Percentiles rank a stretch among this genome's conserved stretches.
phyloP scores from a whole-genome alignment of 345 rosid species.

The Microthlaspi erraticum region DNA sequence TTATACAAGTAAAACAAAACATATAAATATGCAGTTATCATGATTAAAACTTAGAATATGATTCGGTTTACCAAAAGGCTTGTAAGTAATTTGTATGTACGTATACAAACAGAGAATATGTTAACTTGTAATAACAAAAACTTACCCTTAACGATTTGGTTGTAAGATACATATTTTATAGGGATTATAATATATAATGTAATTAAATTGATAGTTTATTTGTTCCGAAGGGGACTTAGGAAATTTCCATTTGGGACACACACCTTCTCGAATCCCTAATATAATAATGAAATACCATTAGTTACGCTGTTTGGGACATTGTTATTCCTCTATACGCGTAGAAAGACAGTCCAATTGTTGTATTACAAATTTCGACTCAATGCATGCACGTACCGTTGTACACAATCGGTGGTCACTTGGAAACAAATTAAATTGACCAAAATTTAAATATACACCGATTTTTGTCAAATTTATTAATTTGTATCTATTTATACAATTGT shows the following conservation, averaged over 20 bases:
- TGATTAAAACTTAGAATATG: no score
- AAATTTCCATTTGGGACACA: background rate
- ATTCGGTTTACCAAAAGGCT: no score
- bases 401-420: constrained; percentile 35
- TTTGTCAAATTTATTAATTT: background rate
- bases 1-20: no score
- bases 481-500: background rate
- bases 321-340: constrained; percentile 36
- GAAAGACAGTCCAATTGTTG: constrained; percentile 25
- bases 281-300: background rate
- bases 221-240: no score
- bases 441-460: constrained; percentile 36
- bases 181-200: no score
- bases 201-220: no score
- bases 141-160: no score
- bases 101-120: no score
- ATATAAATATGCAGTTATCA: no score
- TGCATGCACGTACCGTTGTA: constrained; percentile 36
- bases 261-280: background rate
- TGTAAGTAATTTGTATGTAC: no score
- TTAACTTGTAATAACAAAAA: no score
- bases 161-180: no score
- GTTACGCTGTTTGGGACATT: constrained; percentile 16
- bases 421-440: constrained; percentile 25
- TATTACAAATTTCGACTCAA: constrained; percentile 22